Conservation (phyloP, 495 filamentous ascomycete species). For the Rostrohypoxylon terebratum region DNA sequence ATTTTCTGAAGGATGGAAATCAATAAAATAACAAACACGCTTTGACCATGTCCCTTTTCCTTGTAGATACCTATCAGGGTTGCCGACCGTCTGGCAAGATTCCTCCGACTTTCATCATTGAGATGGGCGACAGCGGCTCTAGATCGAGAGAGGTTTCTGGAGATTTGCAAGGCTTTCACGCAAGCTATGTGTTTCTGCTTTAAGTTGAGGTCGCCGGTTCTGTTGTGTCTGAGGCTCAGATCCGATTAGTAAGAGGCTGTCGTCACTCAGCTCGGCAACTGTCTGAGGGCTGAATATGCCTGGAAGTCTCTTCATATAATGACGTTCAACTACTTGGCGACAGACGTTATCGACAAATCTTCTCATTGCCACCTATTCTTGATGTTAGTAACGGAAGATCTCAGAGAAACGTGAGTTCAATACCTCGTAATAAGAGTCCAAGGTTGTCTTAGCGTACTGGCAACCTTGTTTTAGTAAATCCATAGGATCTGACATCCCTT, state of each 20-base stretch:
- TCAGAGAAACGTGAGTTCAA: neutral
- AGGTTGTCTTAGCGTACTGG: neutral
- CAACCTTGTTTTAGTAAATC: neutral
- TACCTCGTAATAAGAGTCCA: conserved; percentile 24
- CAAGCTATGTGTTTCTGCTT: neutral
- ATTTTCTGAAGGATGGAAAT: neutral
- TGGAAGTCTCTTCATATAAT: conserved; percentile 37
- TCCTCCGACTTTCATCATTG: neutral
- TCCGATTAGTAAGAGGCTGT: conserved; percentile 25
- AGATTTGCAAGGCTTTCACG: conserved; percentile 17
- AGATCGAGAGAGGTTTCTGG: neutral
- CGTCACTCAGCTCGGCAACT: conserved; percentile 22
- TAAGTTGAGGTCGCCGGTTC: conserved; percentile 12
- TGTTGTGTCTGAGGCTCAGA: conserved; percentile 18
- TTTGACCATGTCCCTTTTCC: neutral
- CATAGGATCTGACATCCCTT: neutral
- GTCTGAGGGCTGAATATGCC: conserved; percentile 16
- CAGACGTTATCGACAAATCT: conserved; percentile 58
- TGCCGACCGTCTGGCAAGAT: neutral
- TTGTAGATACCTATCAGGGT: neutral
- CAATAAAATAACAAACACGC: neutral
- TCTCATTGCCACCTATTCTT: conserved; percentile 51
- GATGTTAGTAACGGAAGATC: neutral
- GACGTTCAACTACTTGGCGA: conserved; percentile 56
- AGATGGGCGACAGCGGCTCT: neutral